Evolutionary conservation across 805 yeast species (phyloP), one percentile per base, ranked within the genome.

Genomic region (Hanseniaspora nectarophila): DNA sequence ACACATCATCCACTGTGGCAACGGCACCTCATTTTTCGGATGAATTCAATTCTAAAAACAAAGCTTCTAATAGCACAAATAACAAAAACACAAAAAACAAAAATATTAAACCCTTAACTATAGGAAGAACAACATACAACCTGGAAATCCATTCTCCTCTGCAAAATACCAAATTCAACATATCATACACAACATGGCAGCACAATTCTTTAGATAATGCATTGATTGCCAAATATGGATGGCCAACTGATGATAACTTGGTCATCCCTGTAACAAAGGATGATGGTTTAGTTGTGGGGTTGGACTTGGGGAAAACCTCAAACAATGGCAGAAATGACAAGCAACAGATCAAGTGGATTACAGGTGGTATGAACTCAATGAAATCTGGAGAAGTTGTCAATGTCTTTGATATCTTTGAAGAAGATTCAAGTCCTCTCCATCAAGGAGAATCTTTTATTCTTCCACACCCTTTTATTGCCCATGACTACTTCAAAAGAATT

Each of bases 131-230:
- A 0, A 78, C 80, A 0, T 85, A 81, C 61, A 84, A 82, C 57
- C 69, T 85, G 39, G 71, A 79, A 0, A 90, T 92, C n/a, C 82
- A 87, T 62, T 81, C 92, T 2, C 78, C 75, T 58, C 23, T 38
- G 21, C 74, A 77, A 55, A 78, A 78, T 55, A 68, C 81, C 0
- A 76, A 81, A 1, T 89, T 96, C 92, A 85, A 87, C 60, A 85
- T 92, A 16, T 80, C 89, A 0, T 88, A 83, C 61, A 74, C 94
- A 1, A 74, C 82, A 34, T 92, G 97, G 96, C 94, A 92, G 9
- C 95, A 95, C 43, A 90, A 90, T 64, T 80, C 85, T 57, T 70
- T 88, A 49, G 95, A 90, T 64, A 69, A 68, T 13, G 73, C 70
- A 54, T 64, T 78, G 39, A 71, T 70, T 2, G 59, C 60, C 34